Evolutionary conservation across 2,329 filamentous ascomycete species (phyloP).

Genomic region (Whalleya microplaca): DNA sequence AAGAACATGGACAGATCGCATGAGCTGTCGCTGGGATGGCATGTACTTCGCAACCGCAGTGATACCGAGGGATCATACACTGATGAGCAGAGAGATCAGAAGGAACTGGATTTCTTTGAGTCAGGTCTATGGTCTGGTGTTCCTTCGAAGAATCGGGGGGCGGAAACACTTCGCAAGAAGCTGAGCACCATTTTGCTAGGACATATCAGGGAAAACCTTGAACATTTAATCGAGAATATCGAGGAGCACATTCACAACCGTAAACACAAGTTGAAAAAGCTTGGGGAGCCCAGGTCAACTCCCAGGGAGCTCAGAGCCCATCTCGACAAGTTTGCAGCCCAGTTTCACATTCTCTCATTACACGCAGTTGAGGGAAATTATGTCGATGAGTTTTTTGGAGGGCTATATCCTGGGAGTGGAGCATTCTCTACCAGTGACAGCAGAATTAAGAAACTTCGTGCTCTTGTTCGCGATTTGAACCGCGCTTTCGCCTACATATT

Average conservation of each 20-base stretch:
- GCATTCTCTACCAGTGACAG: constrained; percentile 17
- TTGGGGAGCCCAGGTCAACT: constrained; percentile 34
- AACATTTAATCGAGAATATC: constrained; percentile 33
- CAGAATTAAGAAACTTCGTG: constrained; percentile 35
- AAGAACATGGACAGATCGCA: constrained; percentile 38
- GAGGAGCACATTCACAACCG: constrained; percentile 24
- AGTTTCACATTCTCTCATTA: constrained; percentile 42
- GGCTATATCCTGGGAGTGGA: constrained; percentile 14
- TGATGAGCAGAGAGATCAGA: constrained; percentile 35
- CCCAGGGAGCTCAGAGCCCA: constrained; percentile 37
- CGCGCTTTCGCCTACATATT: constrained; percentile 36
- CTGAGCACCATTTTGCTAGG: constrained; percentile 41
- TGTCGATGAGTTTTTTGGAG: constrained; percentile 44
- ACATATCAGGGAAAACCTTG: constrained; percentile 36
- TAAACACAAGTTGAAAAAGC: constrained; percentile 19
- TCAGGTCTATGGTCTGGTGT: constrained; percentile 34
- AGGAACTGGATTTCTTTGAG: constrained; percentile 40
- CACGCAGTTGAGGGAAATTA: constrained; percentile 47
- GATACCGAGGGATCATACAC: constrained; percentile 34
- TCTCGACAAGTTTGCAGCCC: constrained; percentile 41
- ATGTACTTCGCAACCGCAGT: constrained; percentile 54
- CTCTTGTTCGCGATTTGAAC: constrained; percentile 38
- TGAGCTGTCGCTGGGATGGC: constrained; percentile 52
- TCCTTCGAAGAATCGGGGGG: constrained; percentile 38
- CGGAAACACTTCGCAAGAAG: constrained; percentile 40